Evolutionary conservation across 2,329 filamentous ascomycete genomes (phyloP).

Genomic region (Claviceps fusiformis): DNA sequence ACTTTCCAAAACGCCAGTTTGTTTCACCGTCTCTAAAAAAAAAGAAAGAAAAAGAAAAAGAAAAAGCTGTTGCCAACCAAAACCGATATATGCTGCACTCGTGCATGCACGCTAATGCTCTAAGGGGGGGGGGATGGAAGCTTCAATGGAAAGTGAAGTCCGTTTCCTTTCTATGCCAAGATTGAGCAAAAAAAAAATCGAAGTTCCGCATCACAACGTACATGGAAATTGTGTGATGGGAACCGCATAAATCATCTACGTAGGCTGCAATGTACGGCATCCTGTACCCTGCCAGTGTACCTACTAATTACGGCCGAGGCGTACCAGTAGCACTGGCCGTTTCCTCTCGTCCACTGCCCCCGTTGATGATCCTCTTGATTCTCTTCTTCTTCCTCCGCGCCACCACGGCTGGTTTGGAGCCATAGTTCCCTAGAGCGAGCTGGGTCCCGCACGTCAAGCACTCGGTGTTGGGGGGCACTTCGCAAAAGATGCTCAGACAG

Average conservation of each 20-base stretch:
- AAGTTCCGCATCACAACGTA: neutral
- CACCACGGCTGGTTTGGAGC: conserved; percentile 62
- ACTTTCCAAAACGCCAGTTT: neutral
- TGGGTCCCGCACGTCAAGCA: conserved; percentile 77
- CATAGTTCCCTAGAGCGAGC: conserved; percentile 63
- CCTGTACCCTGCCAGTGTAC: neutral
- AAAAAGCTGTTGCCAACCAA: neutral
- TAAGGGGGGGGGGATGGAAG: neutral
- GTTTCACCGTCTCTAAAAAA: neutral
- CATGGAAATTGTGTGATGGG: neutral
- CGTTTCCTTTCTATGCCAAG: neutral
- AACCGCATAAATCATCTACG: neutral
- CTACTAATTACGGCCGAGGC: conserved; percentile 27
- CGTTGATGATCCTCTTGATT: conserved; percentile 42
- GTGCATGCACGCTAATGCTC: neutral
- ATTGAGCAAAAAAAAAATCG: too few species aligned
- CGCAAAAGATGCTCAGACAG: conserved; percentile 87
- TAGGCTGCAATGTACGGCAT: neutral
- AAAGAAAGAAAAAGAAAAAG: neutral
- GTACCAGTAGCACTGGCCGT: conserved; percentile 48
- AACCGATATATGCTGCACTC: neutral
- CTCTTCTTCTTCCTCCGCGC: conserved; percentile 63
- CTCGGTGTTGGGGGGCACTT: conserved; percentile 44
- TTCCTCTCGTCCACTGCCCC: conserved; percentile 36
- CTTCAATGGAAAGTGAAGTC: neutral